phyloP scores from a whole-genome alignment of 331 rosid genomes.

The Erythrophleum ivorense region DNA sequence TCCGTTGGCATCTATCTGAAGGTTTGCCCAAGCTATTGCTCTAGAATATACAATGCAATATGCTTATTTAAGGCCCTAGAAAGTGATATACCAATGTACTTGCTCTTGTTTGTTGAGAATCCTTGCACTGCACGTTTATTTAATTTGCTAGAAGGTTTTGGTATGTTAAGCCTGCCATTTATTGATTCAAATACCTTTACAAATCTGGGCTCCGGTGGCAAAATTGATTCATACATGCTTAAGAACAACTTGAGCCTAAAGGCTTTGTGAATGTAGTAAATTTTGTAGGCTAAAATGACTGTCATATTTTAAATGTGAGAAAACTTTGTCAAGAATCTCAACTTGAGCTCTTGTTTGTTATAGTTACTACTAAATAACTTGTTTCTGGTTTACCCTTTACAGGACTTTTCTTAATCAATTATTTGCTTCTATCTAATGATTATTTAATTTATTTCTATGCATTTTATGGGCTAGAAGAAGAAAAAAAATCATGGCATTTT shows the following conservation, averaged over 20 bases:
- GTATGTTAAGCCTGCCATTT: neutral
- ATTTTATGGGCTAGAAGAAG: neutral
- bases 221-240: slow-evolving; percentile 15
- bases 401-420: neutral
- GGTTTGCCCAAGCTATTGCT: slow-evolving; percentile 55
- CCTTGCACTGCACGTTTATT: neutral
- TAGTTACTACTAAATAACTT: neutral
- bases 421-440: neutral
- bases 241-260: neutral
- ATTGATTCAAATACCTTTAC: slow-evolving; percentile 13
- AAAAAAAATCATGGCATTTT: neutral
- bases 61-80: neutral
- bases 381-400: neutral
- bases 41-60: neutral
- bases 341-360: slow-evolving; percentile 22
- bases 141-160: slow-evolving; percentile 21
- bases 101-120: neutral
- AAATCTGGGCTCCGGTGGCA: neutral
- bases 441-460: neutral
- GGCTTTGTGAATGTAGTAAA: neutral
- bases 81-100: neutral
- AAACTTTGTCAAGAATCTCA: slow-evolving; percentile 1
- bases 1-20: slow-evolving; percentile 93
- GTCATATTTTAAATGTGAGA: neutral
- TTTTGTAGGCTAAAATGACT: neutral